Percentiles rank a stretch among this genome's conserved stretches.
Evolutionary conservation across 805 yeast species (phyloP).

Genomic region (Yarrowia yakushimensis): DNA sequence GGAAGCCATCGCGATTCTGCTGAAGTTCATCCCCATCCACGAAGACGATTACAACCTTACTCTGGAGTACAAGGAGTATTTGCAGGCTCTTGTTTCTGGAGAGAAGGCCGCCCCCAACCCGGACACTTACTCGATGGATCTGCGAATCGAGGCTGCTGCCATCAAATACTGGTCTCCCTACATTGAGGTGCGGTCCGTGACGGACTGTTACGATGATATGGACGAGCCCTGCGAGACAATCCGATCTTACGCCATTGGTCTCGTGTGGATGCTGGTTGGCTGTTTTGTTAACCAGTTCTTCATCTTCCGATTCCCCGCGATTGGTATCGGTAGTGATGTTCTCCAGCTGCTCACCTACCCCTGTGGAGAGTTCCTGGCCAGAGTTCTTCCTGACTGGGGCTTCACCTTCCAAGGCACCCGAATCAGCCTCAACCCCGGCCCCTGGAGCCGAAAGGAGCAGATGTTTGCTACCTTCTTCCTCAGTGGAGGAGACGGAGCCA

Average conservation of each 20-base stretch:
- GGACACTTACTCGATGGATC: background rate
- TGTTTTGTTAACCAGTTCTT: constrained; percentile 42
- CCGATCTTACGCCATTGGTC: constrained; percentile 41
- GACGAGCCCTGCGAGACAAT: constrained; percentile 47
- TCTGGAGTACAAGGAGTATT: background rate
- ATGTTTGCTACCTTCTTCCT: constrained; percentile 51
- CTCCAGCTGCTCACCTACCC: constrained; percentile 59
- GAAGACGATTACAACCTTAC: constrained; percentile 7
- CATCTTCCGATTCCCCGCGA: constrained; percentile 50
- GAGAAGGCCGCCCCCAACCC: constrained; percentile 7
- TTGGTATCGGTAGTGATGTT: constrained; percentile 48
- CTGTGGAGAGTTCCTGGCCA: constrained; percentile 40
- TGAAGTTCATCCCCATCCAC: background rate
- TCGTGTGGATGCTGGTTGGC: constrained; percentile 34
- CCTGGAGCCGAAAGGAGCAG: constrained; percentile 58
- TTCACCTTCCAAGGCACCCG: constrained; percentile 42
- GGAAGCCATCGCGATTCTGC: background rate
- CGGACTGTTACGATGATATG: constrained; percentile 49
- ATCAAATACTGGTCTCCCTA: constrained; percentile 46
- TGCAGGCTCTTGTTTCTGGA: background rate
- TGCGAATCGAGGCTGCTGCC: constrained; percentile 3
- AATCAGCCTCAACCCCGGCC: constrained; percentile 54
- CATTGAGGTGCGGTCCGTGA: constrained; percentile 65
- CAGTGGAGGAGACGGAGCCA: constrained; percentile 38
- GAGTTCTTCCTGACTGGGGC: constrained; percentile 46